These are phyloP conservation scores for Podochytrium sp. DNA, from an alignment of 192 early-diverging fungal species.

Conservation along the genomic window DNA sequence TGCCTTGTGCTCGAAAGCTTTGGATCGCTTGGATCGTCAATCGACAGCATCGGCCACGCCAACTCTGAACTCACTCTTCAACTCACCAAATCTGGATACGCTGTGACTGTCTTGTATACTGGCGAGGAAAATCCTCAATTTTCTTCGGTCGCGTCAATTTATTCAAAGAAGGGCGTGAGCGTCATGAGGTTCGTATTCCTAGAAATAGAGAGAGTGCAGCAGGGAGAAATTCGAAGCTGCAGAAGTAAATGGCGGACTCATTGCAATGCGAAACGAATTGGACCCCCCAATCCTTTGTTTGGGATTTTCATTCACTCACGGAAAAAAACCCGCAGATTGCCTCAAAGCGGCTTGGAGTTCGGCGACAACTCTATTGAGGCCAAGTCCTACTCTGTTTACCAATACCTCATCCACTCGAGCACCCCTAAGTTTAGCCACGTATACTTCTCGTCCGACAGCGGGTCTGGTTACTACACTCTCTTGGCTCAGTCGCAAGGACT, in stretches of 20 bases:
- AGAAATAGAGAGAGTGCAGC: no score
- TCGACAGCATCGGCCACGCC: slow-evolving; percentile 11
- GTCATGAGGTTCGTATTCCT: slow-evolving; percentile 36
- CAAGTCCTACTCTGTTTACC: slow-evolving; percentile 37
- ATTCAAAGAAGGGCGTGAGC: slow-evolving; percentile 19
- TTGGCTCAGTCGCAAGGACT: slow-evolving; percentile 37
- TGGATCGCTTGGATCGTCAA: slow-evolving; percentile 25
- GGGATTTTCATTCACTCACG: slow-evolving; percentile 6
- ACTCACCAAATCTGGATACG: slow-evolving; percentile 22
- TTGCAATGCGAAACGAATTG: neutral
- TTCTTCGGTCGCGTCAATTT: neutral
- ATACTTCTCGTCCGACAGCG: slow-evolving; percentile 33
- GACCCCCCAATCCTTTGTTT: neutral
- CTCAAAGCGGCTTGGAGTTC: slow-evolving; percentile 27
- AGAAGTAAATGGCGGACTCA: no score
- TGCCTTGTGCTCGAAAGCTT: slow-evolving; percentile 40
- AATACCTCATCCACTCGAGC: slow-evolving; percentile 18
- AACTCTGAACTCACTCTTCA: slow-evolving; percentile 28
- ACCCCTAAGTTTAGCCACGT: slow-evolving; percentile 29
- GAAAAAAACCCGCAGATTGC: slow-evolving; percentile 20
- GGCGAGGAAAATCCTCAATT: slow-evolving; percentile 34
- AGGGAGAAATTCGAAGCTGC: no score
- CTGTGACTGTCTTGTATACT: slow-evolving; percentile 37
- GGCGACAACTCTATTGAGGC: slow-evolving; percentile 32
- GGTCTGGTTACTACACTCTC: slow-evolving; percentile 42